Conservation (phyloP, 164 flowering plant species). For the Chloranthus sessilifolius region DNA sequence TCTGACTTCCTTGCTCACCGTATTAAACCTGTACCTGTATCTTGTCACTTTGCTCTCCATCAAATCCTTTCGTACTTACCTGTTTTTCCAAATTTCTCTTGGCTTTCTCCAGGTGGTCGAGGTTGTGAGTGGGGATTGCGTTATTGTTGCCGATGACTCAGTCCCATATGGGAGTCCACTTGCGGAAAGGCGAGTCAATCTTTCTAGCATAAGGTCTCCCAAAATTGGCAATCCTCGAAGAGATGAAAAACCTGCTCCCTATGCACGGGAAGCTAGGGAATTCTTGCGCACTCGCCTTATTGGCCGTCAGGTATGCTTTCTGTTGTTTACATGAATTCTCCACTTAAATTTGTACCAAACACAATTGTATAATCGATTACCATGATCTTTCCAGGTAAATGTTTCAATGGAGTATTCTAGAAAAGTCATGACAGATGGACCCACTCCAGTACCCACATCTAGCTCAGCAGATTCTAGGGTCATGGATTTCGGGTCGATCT, state of each 20-base stretch:
- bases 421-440: constrained; percentile 66
- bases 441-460: constrained; percentile 28
- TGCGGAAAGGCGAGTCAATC: constrained; percentile 90
- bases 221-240: constrained; percentile 87
- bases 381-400: constrained; percentile 47
- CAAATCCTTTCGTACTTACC: background rate
- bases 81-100: background rate
- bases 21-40: too few relatives aligned
- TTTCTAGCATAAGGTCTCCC: constrained; percentile 90
- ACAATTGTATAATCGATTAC: background rate
- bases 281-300: constrained; percentile 77
- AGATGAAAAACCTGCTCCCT: constrained; percentile 76
- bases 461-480: constrained; percentile 67
- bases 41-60: too few relatives aligned
- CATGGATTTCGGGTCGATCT: constrained; percentile 97
- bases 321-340: background rate
- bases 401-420: constrained; percentile 97
- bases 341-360: background rate
- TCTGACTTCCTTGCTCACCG: too few relatives aligned
- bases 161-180: constrained; percentile 79
- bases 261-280: constrained; percentile 94
- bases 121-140: constrained; percentile 95
- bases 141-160: constrained; percentile 92
- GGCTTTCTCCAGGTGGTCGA: constrained; percentile 73
- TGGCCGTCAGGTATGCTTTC: constrained; percentile 64